These are phyloP conservation scores for Leptodermis oblonga DNA, from an alignment of 257 asterid genomes.

Conservation along the genomic window DNA sequence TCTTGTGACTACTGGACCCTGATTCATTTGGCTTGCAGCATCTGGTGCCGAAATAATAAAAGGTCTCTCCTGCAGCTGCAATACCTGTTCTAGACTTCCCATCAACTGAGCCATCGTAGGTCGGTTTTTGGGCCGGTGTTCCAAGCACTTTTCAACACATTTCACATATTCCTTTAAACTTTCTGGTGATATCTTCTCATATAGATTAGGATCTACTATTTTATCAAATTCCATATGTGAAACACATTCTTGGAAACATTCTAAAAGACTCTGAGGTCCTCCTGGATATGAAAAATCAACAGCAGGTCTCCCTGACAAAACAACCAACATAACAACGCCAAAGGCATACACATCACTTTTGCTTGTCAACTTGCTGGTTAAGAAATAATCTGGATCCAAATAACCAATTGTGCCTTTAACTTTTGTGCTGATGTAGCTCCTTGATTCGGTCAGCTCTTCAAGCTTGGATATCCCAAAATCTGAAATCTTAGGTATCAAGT, in stretches of 20 bases:
- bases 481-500: slow-evolving; percentile 10
- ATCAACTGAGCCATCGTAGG: slow-evolving; percentile 20
- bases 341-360: slow-evolving; percentile 15
- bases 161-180: background rate
- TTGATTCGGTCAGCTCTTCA: background rate
- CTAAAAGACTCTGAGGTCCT: background rate
- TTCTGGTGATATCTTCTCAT: background rate
- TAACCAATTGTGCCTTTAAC: background rate
- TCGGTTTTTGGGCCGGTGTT: background rate
- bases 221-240: background rate
- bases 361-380: background rate
- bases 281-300: background rate
- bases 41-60: background rate
- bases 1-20: too few relatives aligned
- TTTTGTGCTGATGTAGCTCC: background rate
- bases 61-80: slow-evolving; percentile 2
- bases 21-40: too few relatives aligned
- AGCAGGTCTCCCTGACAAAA: slow-evolving; percentile 10
- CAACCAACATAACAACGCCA: slow-evolving; percentile 13
- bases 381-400: background rate
- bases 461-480: slow-evolving; percentile 14
- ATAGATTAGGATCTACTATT: background rate
- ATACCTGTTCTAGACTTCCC: slow-evolving; percentile 11
- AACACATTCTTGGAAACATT: background rate
- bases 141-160: slow-evolving; percentile 9